A percentile compares a stretch with the other conserved stretches of the same genome.
Evolutionary conservation across 2,329 filamentous ascomycete species (phyloP).

Genomic region (Sporothrix dimorphospora): DNA sequence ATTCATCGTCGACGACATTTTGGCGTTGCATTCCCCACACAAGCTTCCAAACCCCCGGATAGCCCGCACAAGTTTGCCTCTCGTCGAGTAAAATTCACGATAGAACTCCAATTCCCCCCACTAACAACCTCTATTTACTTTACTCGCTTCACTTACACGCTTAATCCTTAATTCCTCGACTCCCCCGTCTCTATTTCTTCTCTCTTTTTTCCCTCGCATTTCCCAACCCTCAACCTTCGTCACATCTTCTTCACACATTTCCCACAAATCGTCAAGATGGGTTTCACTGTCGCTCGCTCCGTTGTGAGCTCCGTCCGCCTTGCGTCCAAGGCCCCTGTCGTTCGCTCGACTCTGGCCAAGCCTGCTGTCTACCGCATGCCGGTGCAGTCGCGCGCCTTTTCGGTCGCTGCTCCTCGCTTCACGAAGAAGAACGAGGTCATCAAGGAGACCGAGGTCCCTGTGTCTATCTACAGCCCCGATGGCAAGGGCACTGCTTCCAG

Average conservation of each 20-base stretch:
- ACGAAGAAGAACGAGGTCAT: conserved; percentile 52
- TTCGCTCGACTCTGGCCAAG: conserved; percentile 34
- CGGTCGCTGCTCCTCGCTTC: conserved; percentile 40
- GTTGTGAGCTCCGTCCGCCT: conserved; percentile 39
- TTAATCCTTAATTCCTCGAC: background rate
- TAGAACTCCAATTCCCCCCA: conserved; percentile 24
- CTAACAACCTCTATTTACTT: conserved; percentile 13
- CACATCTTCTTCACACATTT: conserved; percentile 17
- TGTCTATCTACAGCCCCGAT: conserved; percentile 56
- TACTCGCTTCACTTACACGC: conserved; percentile 25
- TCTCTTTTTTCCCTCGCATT: background rate
- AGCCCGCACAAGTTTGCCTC: conserved; percentile 21
- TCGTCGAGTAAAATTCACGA: conserved; percentile 29
- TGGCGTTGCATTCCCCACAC: conserved; percentile 32
- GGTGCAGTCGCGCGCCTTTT: conserved; percentile 42
- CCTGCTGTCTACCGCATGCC: conserved; percentile 30
- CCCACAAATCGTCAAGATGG: conserved; percentile 34
- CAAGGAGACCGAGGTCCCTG: conserved; percentile 60
- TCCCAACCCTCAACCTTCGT: background rate
- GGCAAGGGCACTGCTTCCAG: conserved; percentile 48
- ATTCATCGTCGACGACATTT: conserved; percentile 3
- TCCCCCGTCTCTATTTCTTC: background rate
- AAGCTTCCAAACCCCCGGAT: conserved; percentile 23
- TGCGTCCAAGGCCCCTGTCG: conserved; percentile 38
- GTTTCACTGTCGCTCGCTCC: conserved; percentile 37